Evolutionary conservation across 495 filamentous ascomycete genomes (phyloP).

Genomic region (Daldinia childiae): DNA sequence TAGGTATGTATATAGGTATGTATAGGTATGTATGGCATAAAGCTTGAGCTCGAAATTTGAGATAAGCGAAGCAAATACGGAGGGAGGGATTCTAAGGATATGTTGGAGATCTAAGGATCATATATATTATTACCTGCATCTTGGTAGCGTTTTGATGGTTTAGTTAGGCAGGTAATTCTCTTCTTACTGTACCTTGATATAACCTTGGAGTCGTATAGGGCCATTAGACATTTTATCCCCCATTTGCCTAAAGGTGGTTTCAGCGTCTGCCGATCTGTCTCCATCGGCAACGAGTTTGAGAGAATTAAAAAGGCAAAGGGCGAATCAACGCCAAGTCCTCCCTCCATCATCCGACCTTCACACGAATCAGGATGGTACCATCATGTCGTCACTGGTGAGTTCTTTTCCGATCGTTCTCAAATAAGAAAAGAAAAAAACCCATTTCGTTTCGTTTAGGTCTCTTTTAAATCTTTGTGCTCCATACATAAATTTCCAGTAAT

Average conservation of each 20-base stretch:
- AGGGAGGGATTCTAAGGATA: not conserved
- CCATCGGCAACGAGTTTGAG: conserved; percentile 34
- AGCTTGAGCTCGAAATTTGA: not conserved
- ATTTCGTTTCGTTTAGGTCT: conserved; percentile 10
- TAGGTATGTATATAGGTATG: no score
- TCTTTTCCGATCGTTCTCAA: conserved; percentile 9
- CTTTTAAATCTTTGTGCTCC: not conserved
- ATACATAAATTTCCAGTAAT: conserved; percentile 11
- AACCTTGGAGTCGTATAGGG: conserved; percentile 17
- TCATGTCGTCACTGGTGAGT: conserved; percentile 40
- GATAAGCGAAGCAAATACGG: not conserved
- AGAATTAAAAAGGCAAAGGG: conserved; percentile 26
- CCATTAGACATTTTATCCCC: conserved; percentile 17
- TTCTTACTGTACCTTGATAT: conserved; percentile 21
- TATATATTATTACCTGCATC: conserved; percentile 12
- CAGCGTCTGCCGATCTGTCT: conserved; percentile 34
- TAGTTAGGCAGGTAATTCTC: conserved; percentile 11
- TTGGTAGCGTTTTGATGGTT: not conserved
- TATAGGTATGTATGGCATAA: not conserved
- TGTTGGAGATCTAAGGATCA: conserved; percentile 2
- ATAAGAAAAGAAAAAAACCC: not conserved
- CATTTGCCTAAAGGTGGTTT: conserved; percentile 41
- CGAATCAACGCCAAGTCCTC: conserved; percentile 38
- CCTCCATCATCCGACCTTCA: conserved; percentile 33
- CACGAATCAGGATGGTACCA: conserved; percentile 37